Base-by-base conservation (phyloP, 2,329 filamentous ascomycete species). In the Neobulgaria alba region DNA sequence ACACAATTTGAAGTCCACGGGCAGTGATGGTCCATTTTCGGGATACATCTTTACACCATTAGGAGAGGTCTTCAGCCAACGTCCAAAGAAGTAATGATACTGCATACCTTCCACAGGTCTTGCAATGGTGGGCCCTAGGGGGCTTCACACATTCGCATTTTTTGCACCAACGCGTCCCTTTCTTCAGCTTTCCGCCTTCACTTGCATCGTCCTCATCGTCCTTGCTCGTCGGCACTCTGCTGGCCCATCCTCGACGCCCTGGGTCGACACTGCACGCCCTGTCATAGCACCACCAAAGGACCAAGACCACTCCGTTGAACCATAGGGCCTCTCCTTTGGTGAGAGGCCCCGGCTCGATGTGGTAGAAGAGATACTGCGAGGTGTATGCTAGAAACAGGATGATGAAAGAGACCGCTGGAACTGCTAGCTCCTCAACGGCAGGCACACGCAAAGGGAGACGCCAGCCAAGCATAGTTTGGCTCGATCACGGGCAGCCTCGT, bases 1-100 rank as follows among this genome's bases (percentile, higher is more conserved):
- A 92, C 83, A 65, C 86, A 93, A 63, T 89, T 90, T 46, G 65
- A 68, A 3, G 84, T 90, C 85, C 85, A 92, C 2, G 85, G 84
- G 57, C 85, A 92, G 65, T 93, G 85, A 63, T 88, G 83, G 64
- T 89, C 84, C 84, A 89, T 89, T 63, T 78, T 82, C 29, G 82
- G 81, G 36, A 88, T 75, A 61, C 84, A 88, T 53, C 67, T 71
- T 17, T 1, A 19, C n/a, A 21, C 14, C 29, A 39, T 48, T 17
- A 53, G 38, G 29, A 20, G 2, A 36, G 19, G 15, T 36, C 18
- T 7, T 14, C 5, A 15, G 23, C 10, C 35, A 5, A 16, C 16
- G 18, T 18, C 23, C 14, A 23, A 19, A 29, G n/a, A n/a, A n/a
- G n/a, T n/a, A n/a, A 29, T 31, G 23, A n/a, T 15, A 38, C 17